Percentiles rank a stretch among this genome's conserved stretches.
Evolutionary conservation across 306 rosid genomes (phyloP).

Genomic region (Spatholobus suberectus): DNA sequence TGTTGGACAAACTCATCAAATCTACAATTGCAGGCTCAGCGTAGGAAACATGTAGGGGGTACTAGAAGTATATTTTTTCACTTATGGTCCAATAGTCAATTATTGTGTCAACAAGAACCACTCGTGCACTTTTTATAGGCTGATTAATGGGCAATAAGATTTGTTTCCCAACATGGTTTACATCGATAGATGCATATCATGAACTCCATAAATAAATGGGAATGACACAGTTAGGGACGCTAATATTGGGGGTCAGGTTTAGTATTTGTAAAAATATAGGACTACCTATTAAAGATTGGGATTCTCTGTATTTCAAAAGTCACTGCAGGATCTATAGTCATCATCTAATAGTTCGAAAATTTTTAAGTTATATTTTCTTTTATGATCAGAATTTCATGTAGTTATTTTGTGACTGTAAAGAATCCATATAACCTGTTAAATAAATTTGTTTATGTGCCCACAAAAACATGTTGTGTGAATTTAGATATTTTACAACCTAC

Average conservation of each 20-base stretch:
- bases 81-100: conserved; percentile 38
- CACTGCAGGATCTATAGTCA: too few relatives aligned
- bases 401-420: too few relatives aligned
- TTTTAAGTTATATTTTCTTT: too few relatives aligned
- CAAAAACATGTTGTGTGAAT: neutral
- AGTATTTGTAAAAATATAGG: too few relatives aligned
- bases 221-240: neutral
- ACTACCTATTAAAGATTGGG: too few relatives aligned
- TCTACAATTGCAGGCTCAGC: neutral
- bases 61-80: neutral
- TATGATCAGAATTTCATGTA: too few relatives aligned
- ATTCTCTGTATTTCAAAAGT: too few relatives aligned
- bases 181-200: neutral
- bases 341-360: too few relatives aligned
- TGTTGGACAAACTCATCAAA: conserved; percentile 29
- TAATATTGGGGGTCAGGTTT: too few relatives aligned
- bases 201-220: neutral
- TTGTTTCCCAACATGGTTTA: neutral
- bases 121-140: conserved; percentile 10
- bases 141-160: neutral
- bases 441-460: neutral
- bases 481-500: too few relatives aligned
- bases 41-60: conserved; percentile 35
- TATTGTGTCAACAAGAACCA: conserved; percentile 36
- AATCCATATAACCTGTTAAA: too few relatives aligned